Base-by-base conservation (phyloP, 257 asterid species). In the Jacaranda mimosifolia region DNA sequence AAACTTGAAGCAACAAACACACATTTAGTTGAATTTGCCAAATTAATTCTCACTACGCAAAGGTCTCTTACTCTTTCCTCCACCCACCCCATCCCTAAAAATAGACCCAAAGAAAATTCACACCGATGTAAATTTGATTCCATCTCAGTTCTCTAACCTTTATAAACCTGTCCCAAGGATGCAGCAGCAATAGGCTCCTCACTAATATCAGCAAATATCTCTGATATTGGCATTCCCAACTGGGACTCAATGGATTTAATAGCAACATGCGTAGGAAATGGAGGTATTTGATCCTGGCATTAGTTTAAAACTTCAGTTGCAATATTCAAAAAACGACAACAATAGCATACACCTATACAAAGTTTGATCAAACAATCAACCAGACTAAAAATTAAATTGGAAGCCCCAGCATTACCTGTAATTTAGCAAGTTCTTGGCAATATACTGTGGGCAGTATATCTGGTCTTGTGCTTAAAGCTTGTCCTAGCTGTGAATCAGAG, bases 401-500 rank as follows among this genome's bases (percentile, higher is more conserved):
- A 75, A 77, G 64, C 53, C 60, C 68, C 26, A 77, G 77, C 76
- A 36, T 0, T 84, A 92, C 99, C 97, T 96, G 99, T 72, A 96
- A 84, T 77, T 96, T 88, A 56, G 92, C 86, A 76, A 96, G 99
- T 86, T 96, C 99, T 77, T 89, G 96, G 85, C 99, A 96, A 81
- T 91, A 96, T 42, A 93, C 85, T 55, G 80, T 79, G n/a, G 98
- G 97, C 79, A 96, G 81, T 88, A 96, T 91, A 74, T 96, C 99
- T 11, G 97, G 97, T 79, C 98, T 91, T 75, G 99, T 96, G 91
- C 99, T 93, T 82, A 96, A 82, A 80, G 98, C 99, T 85, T 96
- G 99, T 66, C 99, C 99, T 49, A 96, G 97, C 99, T 96, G 93
- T 74, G 76, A 78, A 84, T 75, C 80, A 81, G 76, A 82, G 72